Evolutionary conservation across 2,329 filamentous ascomycete genomes (phyloP).

Genomic region (Leptographium lundbergii): DNA sequence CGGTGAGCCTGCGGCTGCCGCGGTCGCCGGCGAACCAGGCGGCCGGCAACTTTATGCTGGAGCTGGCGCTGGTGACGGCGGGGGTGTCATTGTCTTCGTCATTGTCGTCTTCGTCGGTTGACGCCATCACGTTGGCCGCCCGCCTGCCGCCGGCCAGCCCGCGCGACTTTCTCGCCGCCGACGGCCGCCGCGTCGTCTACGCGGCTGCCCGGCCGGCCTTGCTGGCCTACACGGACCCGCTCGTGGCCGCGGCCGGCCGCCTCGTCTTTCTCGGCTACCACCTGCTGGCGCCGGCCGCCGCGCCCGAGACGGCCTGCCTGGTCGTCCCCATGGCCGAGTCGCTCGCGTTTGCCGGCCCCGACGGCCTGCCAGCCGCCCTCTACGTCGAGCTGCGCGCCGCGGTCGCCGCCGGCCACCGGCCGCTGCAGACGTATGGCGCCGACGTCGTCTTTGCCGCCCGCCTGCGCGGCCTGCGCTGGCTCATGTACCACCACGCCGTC

Average conservation of each 20-base stretch:
- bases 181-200: constrained; percentile 34
- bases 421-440: constrained; percentile 64
- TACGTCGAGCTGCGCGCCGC: constrained; percentile 51
- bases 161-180: constrained; percentile 21
- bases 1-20: constrained; percentile 62
- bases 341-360: constrained; percentile 42
- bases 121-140: constrained; percentile 18
- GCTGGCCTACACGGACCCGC: constrained; percentile 62
- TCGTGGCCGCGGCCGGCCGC: constrained; percentile 50
- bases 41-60: constrained; percentile 90
- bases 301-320: constrained; percentile 50
- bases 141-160: constrained; percentile 14
- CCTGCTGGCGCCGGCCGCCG: constrained; percentile 47
- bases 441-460: constrained; percentile 58
- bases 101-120: neutral
- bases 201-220: constrained; percentile 63
- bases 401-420: neutral
- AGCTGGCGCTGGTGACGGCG: constrained; percentile 43
- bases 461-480: constrained; percentile 63
- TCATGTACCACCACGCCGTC: constrained; percentile 77
- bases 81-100: neutral
- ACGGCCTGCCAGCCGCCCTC: constrained; percentile 28
- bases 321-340: constrained; percentile 60
- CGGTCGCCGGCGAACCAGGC: constrained; percentile 63
- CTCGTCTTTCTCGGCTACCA: constrained; percentile 56